Base-by-base conservation (phyloP, 148 eudicot species). In the Chenopodium suecicum region DNA sequence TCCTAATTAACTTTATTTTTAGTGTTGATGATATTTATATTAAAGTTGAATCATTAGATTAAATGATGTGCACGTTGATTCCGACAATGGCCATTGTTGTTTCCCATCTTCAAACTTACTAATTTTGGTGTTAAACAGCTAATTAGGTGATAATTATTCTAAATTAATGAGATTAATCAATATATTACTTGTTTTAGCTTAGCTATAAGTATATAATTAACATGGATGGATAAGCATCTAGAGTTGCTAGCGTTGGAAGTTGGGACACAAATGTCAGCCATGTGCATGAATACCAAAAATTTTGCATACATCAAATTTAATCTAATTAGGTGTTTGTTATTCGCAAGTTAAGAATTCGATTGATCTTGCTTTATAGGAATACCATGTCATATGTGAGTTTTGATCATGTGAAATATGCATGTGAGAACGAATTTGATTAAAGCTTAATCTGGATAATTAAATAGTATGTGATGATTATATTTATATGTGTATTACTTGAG, bases 41-140 rank as follows among this genome's bases (percentile, higher is more conserved):
- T 8, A 25, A 34, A 73, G 60, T 13, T 25, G 4, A 12, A 62
- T 32, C 47, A 79, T 77, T 84, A 74, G 48, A 81, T 64, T 37
- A 76, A 50, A 32, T 66, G 74, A 69, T 81, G 86, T 77, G 66
- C 69, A 80, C 69, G 56, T 68, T 82, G 20, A 77, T 69, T 74
- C 89, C 89, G 89, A 87, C 89, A 83, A 32, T 62, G 69, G 75
- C 27, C 82, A 80, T 63, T 70, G 78, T 56, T 85, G 89, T 81
- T 87, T 85, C 86, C 82, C 87, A 85, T 85, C 79, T 80, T 74
- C 87, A 58, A 79, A 85, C 87, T 85, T 83, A 74, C 79, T 76
- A 79, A 77, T 60, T 73, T 78, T 44, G 74, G 71, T 47, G 46
- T 27, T 64, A 75, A 70, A 16, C 74, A 79, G 48, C 72, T 79